These are phyloP conservation scores for Coniochaeta hoffmannii DNA, from an alignment of 2,329 filamentous ascomycete species.

Conservation along the genomic window DNA sequence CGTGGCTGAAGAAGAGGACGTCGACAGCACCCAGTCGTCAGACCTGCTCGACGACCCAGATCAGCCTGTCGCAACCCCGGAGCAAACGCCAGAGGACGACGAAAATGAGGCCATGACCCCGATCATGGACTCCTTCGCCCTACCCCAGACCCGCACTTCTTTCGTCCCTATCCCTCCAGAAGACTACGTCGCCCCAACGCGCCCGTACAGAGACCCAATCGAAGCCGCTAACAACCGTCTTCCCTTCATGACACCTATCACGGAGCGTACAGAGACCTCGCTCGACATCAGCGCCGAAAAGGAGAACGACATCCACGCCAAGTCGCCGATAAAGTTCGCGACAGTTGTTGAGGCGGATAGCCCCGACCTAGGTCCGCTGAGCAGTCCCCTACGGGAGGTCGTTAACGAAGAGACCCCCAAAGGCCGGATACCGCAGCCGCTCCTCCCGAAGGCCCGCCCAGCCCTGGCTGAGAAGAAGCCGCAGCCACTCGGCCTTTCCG, in stretches of 20 bases:
- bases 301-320: conserved; percentile 56
- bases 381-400: conserved; percentile 67
- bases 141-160: conserved; percentile 43
- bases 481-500: conserved; percentile 25
- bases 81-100: conserved; percentile 22
- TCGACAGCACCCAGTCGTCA: conserved; percentile 29
- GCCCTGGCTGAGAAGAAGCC: neutral
- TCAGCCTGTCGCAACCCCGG: conserved; percentile 19
- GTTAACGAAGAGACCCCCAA: conserved; percentile 42
- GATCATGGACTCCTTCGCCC: conserved; percentile 35
- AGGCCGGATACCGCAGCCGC: conserved; percentile 43
- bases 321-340: conserved; percentile 63
- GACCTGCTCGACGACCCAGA: conserved; percentile 28
- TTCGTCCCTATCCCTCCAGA: conserved; percentile 79
- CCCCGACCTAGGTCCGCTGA: conserved; percentile 32
- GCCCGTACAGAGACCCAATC: conserved; percentile 72
- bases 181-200: conserved; percentile 73
- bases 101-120: conserved; percentile 38
- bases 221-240: conserved; percentile 82
- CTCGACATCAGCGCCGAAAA: conserved; percentile 56
- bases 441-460: conserved; percentile 22
- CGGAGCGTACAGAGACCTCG: conserved; percentile 88
- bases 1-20: conserved; percentile 15
- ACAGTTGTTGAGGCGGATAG: conserved; percentile 20
- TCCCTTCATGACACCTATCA: conserved; percentile 98